These are phyloP conservation scores for Trametes gibbosa DNA, from an alignment of 768 basidiomycete species.

Conservation along the genomic window DNA sequence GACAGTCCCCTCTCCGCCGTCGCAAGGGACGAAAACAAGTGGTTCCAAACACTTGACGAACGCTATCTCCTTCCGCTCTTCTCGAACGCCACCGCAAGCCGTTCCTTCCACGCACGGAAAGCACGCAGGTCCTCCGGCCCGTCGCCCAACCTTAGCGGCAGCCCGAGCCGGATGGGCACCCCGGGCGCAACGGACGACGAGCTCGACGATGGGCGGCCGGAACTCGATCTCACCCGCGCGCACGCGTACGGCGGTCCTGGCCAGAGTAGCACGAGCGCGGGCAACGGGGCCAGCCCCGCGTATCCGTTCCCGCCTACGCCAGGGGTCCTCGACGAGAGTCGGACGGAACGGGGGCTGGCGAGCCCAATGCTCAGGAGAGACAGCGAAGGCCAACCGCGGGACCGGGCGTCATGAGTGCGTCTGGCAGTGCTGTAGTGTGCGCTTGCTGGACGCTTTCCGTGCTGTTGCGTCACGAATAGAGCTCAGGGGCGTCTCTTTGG, in stretches of 20 bases:
- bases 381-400: conserved; percentile 27
- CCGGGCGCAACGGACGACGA: conserved; percentile 39
- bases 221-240: conserved; percentile 28
- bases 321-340: conserved; percentile 43
- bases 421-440: too few relatives aligned
- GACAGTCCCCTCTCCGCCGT: conserved; percentile 3
- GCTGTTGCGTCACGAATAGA: neutral
- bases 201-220: conserved; percentile 30
- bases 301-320: conserved; percentile 41
- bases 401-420: conserved; percentile 14
- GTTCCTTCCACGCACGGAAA: conserved; percentile 79
- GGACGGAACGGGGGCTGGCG: conserved; percentile 59
- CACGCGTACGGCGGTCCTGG: conserved; percentile 11
- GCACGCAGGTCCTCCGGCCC: conserved; percentile 45
- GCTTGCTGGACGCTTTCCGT: neutral
- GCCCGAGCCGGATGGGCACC: conserved; percentile 29
- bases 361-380: conserved; percentile 59
- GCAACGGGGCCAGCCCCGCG: conserved; percentile 31
- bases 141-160: conserved; percentile 27
- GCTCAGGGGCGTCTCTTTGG: neutral
- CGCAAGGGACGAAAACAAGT: conserved; percentile 73
- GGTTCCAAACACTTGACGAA: conserved; percentile 96
- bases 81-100: conserved; percentile 86
- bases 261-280: conserved; percentile 36
- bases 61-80: conserved; percentile 90